A percentile compares a stretch with the other conserved stretches of the same genome.
phyloP scores from a whole-genome alignment of 805 yeast species.

The Candida manassasensis region DNA sequence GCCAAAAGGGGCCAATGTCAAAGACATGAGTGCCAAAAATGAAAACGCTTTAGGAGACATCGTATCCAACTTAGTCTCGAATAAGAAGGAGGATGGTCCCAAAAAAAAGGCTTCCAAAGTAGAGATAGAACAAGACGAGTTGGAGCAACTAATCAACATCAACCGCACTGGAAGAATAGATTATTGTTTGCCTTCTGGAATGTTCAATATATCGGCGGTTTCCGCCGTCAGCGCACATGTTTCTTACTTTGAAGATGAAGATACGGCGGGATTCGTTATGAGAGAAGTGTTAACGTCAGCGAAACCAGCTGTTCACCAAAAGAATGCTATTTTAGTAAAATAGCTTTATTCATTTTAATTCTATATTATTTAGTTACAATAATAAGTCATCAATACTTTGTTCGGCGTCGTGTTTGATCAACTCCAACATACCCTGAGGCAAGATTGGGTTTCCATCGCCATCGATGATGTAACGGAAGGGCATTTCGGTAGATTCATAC shows the following conservation, averaged over 20 bases:
- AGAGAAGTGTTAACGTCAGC: conserved; percentile 43
- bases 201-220: conserved; percentile 73
- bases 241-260: conserved; percentile 80
- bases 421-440: conserved; percentile 86
- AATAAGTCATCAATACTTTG: conserved; percentile 73
- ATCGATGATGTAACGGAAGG: conserved; percentile 83
- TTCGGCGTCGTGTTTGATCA: conserved; percentile 81
- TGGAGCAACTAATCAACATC: conserved; percentile 37
- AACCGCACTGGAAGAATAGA: conserved; percentile 80
- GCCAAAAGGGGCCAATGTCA: conserved; percentile 4
- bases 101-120: conserved; percentile 16
- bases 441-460: conserved; percentile 65
- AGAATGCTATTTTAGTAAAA: conserved; percentile 22
- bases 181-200: conserved; percentile 70
- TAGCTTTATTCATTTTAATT: neutral
- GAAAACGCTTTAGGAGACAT: conserved; percentile 42
- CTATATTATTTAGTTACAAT: conserved; percentile 13
- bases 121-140: conserved; percentile 24
- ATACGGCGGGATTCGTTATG: conserved; percentile 75
- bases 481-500: conserved; percentile 96
- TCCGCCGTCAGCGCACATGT: conserved; percentile 86
- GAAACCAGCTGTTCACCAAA: conserved; percentile 17
- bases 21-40: conserved; percentile 13
- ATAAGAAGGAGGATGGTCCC: conserved; percentile 13
- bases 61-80: conserved; percentile 21